Evolutionary conservation across 2,329 filamentous ascomycete genomes (phyloP).

Genomic region (Fusarium sp.): DNA sequence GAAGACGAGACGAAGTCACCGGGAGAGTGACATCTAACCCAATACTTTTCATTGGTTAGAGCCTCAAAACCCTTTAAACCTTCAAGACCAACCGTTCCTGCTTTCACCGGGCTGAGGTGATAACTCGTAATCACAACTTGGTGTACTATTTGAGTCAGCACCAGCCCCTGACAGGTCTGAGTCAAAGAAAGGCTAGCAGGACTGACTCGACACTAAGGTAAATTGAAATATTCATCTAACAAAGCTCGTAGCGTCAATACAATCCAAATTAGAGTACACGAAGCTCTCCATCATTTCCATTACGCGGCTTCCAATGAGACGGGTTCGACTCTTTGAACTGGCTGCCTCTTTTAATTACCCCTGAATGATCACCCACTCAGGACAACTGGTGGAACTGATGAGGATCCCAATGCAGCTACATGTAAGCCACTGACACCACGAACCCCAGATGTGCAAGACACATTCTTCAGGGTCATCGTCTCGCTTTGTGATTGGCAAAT

Average conservation of each 20-base stretch:
- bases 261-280: constrained; percentile 12
- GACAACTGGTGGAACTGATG: background rate
- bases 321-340: background rate
- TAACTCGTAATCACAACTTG: no score
- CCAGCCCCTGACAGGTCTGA: no score
- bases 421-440: constrained; percentile 1
- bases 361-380: background rate
- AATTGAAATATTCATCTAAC: constrained; percentile 4
- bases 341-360: constrained; percentile 27
- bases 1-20: no score
- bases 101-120: no score
- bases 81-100: no score
- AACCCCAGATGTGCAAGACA: background rate
- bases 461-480: background rate
- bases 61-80: no score
- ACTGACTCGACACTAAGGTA: background rate
- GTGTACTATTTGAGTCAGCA: no score
- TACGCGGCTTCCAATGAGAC: constrained; percentile 18
- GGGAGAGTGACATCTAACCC: no score
- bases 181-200: background rate
- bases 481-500: constrained; percentile 1
- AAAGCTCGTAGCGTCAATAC: constrained; percentile 5
- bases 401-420: background rate
- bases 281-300: constrained; percentile 15
- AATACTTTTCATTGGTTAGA: no score